A percentile compares a stretch with the other conserved stretches of the same genome.
Conservation (phyloP, 345 rosid species). For the Syzygium oleosum region DNA sequence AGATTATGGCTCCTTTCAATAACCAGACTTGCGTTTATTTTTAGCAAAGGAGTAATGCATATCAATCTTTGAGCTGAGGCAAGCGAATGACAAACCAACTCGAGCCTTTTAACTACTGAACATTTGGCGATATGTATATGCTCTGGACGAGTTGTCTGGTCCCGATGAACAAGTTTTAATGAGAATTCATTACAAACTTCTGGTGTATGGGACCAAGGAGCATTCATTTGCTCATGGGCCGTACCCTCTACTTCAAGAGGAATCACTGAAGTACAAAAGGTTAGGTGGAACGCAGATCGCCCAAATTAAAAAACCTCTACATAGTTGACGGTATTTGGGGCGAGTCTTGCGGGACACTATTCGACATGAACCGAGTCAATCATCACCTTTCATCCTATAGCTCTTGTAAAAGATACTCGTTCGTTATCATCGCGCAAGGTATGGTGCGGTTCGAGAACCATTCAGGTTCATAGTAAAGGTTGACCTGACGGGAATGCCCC, state of each 20-base stretch:
- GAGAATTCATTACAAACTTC: neutral
- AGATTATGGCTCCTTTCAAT: no score
- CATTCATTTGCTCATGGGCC: neutral
- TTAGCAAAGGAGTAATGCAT: no score
- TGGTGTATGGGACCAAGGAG: neutral
- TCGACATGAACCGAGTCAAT: no score
- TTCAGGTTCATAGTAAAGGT: neutral
- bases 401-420: neutral
- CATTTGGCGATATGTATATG: no score
- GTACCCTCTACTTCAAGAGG: neutral
- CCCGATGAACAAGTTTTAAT: neutral
- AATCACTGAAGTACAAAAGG: neutral
- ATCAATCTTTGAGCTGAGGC: no score
- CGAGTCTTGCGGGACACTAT: no score
- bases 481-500: neutral
- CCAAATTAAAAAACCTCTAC: neutral
- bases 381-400: neutral
- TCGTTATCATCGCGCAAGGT: neutral
- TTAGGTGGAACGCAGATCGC: neutral
- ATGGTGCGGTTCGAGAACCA: neutral
- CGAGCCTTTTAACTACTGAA: neutral
- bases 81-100: no score
- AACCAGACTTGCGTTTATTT: no score
- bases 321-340: no score
- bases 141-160: neutral